Conservation (phyloP, 2,329 filamentous ascomycete species). For the Aspergillus clavatus region DNA sequence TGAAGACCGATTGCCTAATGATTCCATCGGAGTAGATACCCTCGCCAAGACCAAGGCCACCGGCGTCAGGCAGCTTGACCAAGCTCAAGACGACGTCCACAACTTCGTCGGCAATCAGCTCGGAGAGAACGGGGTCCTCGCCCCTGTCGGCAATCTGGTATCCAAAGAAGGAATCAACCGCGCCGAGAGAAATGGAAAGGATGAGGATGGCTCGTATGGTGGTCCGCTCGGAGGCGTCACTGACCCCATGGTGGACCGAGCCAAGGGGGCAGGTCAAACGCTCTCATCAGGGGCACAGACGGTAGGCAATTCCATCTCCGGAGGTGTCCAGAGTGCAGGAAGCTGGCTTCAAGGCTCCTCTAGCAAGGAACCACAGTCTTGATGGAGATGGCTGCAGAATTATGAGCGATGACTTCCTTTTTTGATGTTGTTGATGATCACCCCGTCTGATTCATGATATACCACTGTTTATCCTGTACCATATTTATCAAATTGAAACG, state of each 20-base stretch:
- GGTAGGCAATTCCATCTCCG: constrained; percentile 11
- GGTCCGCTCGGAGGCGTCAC: constrained; percentile 12
- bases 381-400: too few species aligned
- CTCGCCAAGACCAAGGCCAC: constrained; percentile 51
- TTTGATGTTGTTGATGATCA: too few species aligned
- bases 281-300: constrained; percentile 7
- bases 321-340: constrained; percentile 7
- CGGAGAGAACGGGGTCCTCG: constrained; percentile 48
- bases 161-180: constrained; percentile 53
- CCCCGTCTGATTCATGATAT: too few species aligned
- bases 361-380: background rate
- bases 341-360: background rate
- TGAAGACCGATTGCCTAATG: background rate
- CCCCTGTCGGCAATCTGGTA: constrained; percentile 46
- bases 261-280: constrained; percentile 9
- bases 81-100: constrained; percentile 49
- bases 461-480: too few species aligned
- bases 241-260: constrained; percentile 9
- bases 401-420: too few species aligned
- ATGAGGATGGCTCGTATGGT: constrained; percentile 45
- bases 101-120: constrained; percentile 47
- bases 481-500: too few species aligned
- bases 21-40: constrained; percentile 33
- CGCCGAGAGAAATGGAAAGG: constrained; percentile 51
- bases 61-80: constrained; percentile 48